These are phyloP conservation scores for Themeda triandra DNA, from an alignment of 176 grass and related monocot genomes.

Conservation along the genomic window DNA sequence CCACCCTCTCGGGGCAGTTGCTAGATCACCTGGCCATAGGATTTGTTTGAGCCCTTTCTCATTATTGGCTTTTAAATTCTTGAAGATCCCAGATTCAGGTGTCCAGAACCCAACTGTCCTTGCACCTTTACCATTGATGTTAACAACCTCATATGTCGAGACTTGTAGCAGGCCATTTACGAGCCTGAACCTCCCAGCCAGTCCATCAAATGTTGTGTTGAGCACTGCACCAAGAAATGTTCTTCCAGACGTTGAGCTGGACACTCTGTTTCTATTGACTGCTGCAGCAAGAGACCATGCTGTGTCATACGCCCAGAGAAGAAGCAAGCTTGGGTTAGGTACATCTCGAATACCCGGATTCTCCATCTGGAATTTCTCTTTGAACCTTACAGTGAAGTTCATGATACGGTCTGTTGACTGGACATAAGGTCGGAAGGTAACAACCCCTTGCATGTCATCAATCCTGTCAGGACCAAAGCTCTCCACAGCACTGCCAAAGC, in stretches of 20 bases:
- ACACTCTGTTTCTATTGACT: not conserved
- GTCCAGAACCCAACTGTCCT: constrained; percentile 48
- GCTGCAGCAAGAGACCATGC: constrained; percentile 44
- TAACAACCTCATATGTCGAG: constrained; percentile 45
- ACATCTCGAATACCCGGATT: not conserved
- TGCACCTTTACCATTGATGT: constrained; percentile 40
- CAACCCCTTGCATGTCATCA: constrained; percentile 48
- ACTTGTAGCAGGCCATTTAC: constrained; percentile 32
- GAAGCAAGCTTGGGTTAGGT: not conserved
- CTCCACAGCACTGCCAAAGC: constrained; percentile 12
- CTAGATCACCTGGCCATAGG: not conserved
- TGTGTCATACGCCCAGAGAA: constrained; percentile 45
- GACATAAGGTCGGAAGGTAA: constrained; percentile 40
- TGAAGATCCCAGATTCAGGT: constrained; percentile 24
- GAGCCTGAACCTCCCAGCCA: constrained; percentile 52
- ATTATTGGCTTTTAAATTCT: not conserved
- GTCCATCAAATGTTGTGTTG: constrained; percentile 39
- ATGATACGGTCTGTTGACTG: not conserved
- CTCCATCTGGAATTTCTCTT: not conserved
- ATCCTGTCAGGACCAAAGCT: not conserved
- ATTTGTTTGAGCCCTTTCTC: constrained; percentile 15
- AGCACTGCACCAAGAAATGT: constrained; percentile 41
- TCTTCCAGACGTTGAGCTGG: constrained; percentile 11
- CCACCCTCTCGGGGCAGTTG: not conserved
- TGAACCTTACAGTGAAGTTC: constrained; percentile 35